Conservation (phyloP, 441 rosid species). For the Erodium trifolium region DNA sequence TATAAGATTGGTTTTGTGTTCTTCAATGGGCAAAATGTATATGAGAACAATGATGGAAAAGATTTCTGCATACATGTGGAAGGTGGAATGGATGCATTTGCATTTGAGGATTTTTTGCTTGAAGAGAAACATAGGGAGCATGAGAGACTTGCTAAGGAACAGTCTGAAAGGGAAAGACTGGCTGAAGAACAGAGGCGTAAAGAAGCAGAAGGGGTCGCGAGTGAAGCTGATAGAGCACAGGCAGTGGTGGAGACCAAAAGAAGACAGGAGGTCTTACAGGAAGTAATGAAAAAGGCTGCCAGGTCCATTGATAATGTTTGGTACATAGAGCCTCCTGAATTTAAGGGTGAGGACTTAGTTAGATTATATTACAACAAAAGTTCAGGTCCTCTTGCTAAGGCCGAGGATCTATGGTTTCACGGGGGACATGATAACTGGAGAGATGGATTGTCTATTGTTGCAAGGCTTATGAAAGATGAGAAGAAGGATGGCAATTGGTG, state of each 20-base stretch:
- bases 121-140: constrained; percentile 75
- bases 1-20: constrained; percentile 87
- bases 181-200: constrained; percentile 64
- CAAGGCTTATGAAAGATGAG: constrained; percentile 43
- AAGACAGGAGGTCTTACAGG: constrained; percentile 36
- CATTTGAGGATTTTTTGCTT: constrained; percentile 78
- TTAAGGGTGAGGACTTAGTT: constrained; percentile 50
- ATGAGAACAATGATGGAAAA: constrained; percentile 64
- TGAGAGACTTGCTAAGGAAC: constrained; percentile 65
- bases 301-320: constrained; percentile 51
- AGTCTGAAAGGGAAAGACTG: constrained; percentile 63
- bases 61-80: constrained; percentile 66
- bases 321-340: constrained; percentile 62
- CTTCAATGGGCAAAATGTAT: constrained; percentile 63
- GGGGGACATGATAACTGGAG: constrained; percentile 83
- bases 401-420: constrained; percentile 77
- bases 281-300: constrained; percentile 44
- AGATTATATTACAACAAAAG: constrained; percentile 58
- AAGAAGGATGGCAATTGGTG: constrained; percentile 71
- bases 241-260: constrained; percentile 59
- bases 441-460: constrained; percentile 55
- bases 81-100: constrained; percentile 61
- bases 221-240: constrained; percentile 67
- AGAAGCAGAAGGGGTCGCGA: constrained; percentile 69
- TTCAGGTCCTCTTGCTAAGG: constrained; percentile 64